A percentile compares a stretch with the other conserved stretches of the same genome.
phyloP scores from a whole-genome alignment of 140 eudicot species.

The Senecio squalidus region DNA sequence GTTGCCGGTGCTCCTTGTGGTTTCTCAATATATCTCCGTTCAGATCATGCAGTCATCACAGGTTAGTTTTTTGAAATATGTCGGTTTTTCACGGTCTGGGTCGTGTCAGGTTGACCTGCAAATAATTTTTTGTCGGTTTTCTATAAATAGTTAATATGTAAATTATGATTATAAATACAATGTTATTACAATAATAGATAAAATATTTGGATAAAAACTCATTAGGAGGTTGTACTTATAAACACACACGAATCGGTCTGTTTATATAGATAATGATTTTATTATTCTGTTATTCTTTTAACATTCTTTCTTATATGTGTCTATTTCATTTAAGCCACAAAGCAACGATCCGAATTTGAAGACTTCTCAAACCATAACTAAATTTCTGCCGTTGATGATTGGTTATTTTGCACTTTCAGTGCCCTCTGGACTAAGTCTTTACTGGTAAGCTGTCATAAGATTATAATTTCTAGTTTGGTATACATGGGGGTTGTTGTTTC shows the following conservation, averaged over 20 bases:
- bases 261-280: too few species aligned
- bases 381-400: constrained; percentile 78
- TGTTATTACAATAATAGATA: too few species aligned
- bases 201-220: too few species aligned
- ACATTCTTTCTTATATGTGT: background rate
- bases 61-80: constrained; percentile 31
- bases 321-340: constrained; percentile 31
- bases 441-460: constrained; percentile 54
- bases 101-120: background rate
- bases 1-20: constrained; percentile 72
- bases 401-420: constrained; percentile 97
- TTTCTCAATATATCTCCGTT: constrained; percentile 75
- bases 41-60: constrained; percentile 95
- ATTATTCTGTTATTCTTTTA: background rate
- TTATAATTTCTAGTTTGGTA: background rate
- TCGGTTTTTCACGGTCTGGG: background rate
- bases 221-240: too few species aligned
- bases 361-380: constrained; percentile 84
- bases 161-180: too few species aligned
- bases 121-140: too few species aligned
- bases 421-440: constrained; percentile 96
- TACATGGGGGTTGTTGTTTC: background rate
- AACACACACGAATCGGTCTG: too few species aligned
- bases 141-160: too few species aligned
- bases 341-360: constrained; percentile 82